Percentiles rank a stretch among this genome's conserved stretches.
Evolutionary conservation across 2,329 filamentous ascomycete genomes (phyloP).

Genomic region (Phyllosticta capitalensis): DNA sequence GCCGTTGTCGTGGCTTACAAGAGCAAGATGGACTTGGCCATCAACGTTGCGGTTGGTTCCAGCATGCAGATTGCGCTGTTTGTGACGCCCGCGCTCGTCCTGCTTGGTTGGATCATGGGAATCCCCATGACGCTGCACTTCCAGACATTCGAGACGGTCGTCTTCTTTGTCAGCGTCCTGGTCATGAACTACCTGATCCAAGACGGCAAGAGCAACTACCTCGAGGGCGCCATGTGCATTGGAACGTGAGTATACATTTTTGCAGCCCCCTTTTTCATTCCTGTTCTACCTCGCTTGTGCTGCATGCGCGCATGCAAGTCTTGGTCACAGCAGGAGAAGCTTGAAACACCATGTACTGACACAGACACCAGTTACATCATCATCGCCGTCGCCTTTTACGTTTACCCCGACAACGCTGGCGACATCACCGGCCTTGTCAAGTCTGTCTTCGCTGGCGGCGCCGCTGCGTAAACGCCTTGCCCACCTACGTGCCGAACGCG

Average conservation of each 20-base stretch:
- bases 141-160: constrained; percentile 80
- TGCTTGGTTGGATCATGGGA: constrained; percentile 46
- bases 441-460: not conserved
- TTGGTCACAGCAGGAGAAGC: constrained; percentile 15
- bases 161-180: constrained; percentile 72
- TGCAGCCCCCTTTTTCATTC: not conserved
- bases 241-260: constrained; percentile 22
- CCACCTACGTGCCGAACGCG: not conserved
- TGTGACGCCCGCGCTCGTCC: constrained; percentile 48
- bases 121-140: constrained; percentile 63
- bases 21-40: constrained; percentile 48
- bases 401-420: constrained; percentile 47
- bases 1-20: constrained; percentile 47
- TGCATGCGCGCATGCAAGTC: constrained; percentile 9
- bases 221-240: constrained; percentile 61
- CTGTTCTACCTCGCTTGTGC: not conserved
- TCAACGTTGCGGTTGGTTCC: constrained; percentile 46
- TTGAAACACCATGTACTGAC: not conserved
- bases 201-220: constrained; percentile 77
- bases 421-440: constrained; percentile 15
- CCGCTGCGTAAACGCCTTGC: not conserved
- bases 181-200: constrained; percentile 83
- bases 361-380: constrained; percentile 41
- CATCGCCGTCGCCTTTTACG: constrained; percentile 51
- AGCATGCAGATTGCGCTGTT: constrained; percentile 49